Percentiles rank a stretch among this genome's conserved stretches.
Evolutionary conservation across 176 grass and related monocot genomes (phyloP).

Genomic region (Rhipidocladum racemiflorum): DNA sequence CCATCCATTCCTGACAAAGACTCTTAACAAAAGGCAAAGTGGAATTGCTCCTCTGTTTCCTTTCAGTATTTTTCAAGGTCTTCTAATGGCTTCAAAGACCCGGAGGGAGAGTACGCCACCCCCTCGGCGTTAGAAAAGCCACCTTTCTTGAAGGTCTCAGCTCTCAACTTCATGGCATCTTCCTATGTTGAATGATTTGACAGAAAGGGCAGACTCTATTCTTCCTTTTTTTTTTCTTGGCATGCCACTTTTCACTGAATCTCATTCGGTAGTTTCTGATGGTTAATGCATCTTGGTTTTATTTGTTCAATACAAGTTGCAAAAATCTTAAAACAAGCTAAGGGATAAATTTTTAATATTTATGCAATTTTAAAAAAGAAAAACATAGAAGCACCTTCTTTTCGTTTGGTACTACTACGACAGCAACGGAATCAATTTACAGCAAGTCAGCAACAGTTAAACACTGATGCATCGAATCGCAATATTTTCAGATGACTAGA

Average conservation of each 20-base stretch:
- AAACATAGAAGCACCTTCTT: too few species aligned
- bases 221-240: not conserved
- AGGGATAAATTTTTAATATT: too few species aligned
- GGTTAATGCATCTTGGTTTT: not conserved
- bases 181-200: not conserved
- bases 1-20: slow-evolving; percentile 7
- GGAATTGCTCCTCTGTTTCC: slow-evolving; percentile 30
- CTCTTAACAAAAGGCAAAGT: slow-evolving; percentile 43
- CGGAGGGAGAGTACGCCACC: too few species aligned
- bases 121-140: too few species aligned
- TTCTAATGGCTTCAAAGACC: slow-evolving; percentile 26
- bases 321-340: too few species aligned
- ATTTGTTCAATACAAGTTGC: too few species aligned
- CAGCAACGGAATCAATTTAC: not conserved
- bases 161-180: not conserved
- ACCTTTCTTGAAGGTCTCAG: slow-evolving; percentile 16
- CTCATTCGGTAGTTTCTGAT: not conserved
- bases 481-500: too few species aligned
- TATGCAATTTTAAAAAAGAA: too few species aligned
- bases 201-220: not conserved
- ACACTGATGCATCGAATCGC: too few species aligned
- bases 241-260: not conserved
- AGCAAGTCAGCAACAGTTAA: not conserved
- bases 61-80: not conserved
- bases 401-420: not conserved